A percentile compares a stretch with the other conserved stretches of the same genome.
These are phyloP conservation scores for Moesziomyces sp. DNA, from an alignment of 1,284 basidiomycete genomes.

Conservation along the genomic window DNA sequence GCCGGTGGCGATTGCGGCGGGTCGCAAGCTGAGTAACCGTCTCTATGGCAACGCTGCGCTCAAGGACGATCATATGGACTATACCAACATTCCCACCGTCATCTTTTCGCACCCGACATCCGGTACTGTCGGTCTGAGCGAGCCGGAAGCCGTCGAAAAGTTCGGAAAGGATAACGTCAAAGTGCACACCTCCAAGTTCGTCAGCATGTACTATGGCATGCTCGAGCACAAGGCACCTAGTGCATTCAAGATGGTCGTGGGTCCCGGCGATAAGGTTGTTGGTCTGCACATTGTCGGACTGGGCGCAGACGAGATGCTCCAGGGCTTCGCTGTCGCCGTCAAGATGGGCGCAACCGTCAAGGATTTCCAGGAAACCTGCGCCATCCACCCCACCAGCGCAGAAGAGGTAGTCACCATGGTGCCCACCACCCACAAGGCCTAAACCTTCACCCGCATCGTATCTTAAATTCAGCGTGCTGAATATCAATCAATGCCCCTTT, in stretches of 20 bases:
- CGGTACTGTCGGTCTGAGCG: conserved; percentile 72
- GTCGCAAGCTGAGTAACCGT: conserved; percentile 85
- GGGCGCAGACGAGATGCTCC: conserved; percentile 85
- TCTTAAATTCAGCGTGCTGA: no score
- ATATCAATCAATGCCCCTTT: no score
- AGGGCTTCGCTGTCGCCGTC: conserved; percentile 92
- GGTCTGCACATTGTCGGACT: conserved; percentile 91
- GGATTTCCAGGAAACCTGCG: conserved; percentile 66
- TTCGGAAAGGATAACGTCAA: conserved; percentile 87
- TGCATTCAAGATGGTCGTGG: conserved; percentile 89
- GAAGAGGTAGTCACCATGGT: conserved; percentile 62
- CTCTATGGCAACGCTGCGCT: conserved; percentile 86
- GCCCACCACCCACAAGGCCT: conserved; percentile 36
- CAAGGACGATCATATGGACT: conserved; percentile 87
- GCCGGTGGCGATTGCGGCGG: conserved; percentile 98
- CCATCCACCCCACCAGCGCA: conserved; percentile 65
- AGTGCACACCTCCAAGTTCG: conserved; percentile 78
- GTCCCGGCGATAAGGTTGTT: conserved; percentile 90
- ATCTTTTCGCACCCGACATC: conserved; percentile 58
- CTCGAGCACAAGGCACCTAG: conserved; percentile 73
- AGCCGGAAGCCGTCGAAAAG: conserved; percentile 85
- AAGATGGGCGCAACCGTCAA: conserved; percentile 81
- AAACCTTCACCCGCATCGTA: neutral
- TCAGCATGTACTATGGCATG: conserved; percentile 66
- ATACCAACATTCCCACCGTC: conserved; percentile 82